These are phyloP conservation scores for Aureobasidium sp. DNA, from an alignment of 2,329 filamentous ascomycete genomes.

Conservation along the genomic window DNA sequence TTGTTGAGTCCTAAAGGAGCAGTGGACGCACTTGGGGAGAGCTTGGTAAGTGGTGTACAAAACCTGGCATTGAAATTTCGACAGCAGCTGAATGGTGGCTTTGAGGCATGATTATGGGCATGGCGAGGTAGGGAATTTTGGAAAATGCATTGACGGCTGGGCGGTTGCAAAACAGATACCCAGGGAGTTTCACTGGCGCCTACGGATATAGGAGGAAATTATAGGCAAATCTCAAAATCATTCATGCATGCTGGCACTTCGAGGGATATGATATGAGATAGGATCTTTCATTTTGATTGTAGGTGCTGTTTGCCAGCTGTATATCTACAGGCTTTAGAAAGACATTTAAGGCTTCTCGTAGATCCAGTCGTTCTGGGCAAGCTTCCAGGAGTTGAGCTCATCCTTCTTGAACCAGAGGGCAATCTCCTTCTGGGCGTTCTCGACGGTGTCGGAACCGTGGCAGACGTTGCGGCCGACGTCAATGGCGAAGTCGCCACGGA, in stretches of 20 bases:
- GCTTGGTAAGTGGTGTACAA: constrained; percentile 15
- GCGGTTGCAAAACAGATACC: not conserved
- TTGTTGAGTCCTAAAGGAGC: constrained; percentile 80
- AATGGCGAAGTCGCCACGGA: constrained; percentile 88
- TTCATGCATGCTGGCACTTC: not conserved
- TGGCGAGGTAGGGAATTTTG: not conserved
- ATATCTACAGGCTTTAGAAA: not conserved
- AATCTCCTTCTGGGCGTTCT: constrained; percentile 99
- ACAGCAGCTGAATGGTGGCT: constrained; percentile 6
- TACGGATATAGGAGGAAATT: not conserved
- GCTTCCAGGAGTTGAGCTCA: constrained; percentile 81
- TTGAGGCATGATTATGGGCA: not conserved
- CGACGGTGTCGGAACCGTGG: constrained; percentile 98
- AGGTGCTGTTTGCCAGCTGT: not conserved
- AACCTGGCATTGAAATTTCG: constrained; percentile 6
- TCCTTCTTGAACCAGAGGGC: constrained; percentile 92
- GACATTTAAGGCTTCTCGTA: constrained; percentile 55
- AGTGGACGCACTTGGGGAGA: constrained; percentile 82
- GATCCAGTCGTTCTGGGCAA: constrained; percentile 82
- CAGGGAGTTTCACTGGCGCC: not conserved
- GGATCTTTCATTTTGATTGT: not conserved
- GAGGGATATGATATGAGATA: not conserved
- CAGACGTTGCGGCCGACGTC: constrained; percentile 97
- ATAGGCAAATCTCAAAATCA: not conserved
- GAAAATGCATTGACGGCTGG: not conserved